Evolutionary conservation across 1,284 basidiomycete genomes (phyloP), one percentile per base, ranked within the genome.

Genomic region (Agaricales sp.): DNA sequence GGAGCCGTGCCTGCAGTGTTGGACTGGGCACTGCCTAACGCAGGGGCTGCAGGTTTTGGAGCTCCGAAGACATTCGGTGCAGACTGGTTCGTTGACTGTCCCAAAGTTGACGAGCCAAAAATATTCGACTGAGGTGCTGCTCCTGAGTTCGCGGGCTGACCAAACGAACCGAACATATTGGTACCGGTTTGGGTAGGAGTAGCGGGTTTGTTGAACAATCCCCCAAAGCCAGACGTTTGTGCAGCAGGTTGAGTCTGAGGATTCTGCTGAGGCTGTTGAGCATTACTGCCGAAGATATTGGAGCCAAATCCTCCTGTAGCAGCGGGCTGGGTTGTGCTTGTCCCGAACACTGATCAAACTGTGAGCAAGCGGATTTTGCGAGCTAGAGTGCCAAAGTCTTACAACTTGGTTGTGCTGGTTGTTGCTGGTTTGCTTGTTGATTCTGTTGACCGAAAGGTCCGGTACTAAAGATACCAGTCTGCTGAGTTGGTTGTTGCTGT

Each of bases 251-350:
- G 63, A 52, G 53, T 52, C 1, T 49, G 54, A 43, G 45, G 48
- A n/a, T 53, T 44, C 26, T 53, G 51, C 26, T 51, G 48, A 21
- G 51, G 54, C 51, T 51, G 57, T 38, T 55, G 57, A 6, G 59
- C 54, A 35, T 58, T 57, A 46, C 64, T 63, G 20, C 66, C 66
- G 50, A 74, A 69, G 20, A 67, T 60, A n/a, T n/a, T n/a, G 26
- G 55, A 44, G 20, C 59, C 59, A 49, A 65, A 67, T 44, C 56
- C 51, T 26, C 51, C 51, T 26, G 47, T 47, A 35, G 46, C 44
- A 44, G 49, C 52, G 21, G 45, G 51, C 4, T 37, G 30, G n/a
- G 30, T 44, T 22, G 51, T 51, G 43, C 18, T 43, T 60, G 38
- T 63, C 63, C 41, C 30, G n/a, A 35, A 61, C 50, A 24, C 61